These are phyloP conservation scores for Jatropha multifida DNA, from an alignment of 441 rosid species.

Conservation along the genomic window DNA sequence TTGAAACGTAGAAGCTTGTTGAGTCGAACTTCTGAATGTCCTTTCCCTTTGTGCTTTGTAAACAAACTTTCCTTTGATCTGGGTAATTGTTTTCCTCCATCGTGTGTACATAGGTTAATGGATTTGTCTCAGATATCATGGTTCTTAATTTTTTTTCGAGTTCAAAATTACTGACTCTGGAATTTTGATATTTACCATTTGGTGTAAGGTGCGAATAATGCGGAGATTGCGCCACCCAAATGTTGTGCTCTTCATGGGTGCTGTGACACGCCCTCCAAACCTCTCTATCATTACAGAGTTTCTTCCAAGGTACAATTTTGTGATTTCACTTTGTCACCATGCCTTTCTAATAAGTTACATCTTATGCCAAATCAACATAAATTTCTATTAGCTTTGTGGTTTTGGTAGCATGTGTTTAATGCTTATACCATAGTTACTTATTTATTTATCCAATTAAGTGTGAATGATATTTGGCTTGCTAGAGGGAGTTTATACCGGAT, in stretches of 20 bases:
- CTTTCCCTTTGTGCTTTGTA: not conserved
- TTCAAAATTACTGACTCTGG: slow-evolving; percentile 14
- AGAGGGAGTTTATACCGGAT: slow-evolving; percentile 96
- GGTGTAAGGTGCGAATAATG: slow-evolving; percentile 87
- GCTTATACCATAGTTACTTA: not conserved
- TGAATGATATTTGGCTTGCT: slow-evolving; percentile 30
- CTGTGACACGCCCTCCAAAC: slow-evolving; percentile 97
- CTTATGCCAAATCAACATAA: slow-evolving; percentile 12
- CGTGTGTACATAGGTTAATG: not conserved
- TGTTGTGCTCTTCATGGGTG: slow-evolving; percentile 96
- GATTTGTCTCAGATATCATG: not conserved
- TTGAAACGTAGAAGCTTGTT: not conserved
- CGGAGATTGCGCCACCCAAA: slow-evolving; percentile 98
- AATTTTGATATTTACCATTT: slow-evolving; percentile 19
- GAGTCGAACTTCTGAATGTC: not conserved
- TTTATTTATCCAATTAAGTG: slow-evolving; percentile 8
- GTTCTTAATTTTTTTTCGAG: not conserved
- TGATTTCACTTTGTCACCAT: slow-evolving; percentile 12
- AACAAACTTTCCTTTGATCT: not conserved
- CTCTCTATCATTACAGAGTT: slow-evolving; percentile 94
- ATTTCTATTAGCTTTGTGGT: slow-evolving; percentile 14
- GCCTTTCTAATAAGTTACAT: slow-evolving; percentile 13
- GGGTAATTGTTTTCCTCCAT: not conserved
- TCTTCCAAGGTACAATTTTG: slow-evolving; percentile 74
- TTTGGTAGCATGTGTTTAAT: slow-evolving; percentile 8